Evolutionary conservation across 2,329 filamentous ascomycete genomes (phyloP).

Genomic region (Aspergillus felis): DNA sequence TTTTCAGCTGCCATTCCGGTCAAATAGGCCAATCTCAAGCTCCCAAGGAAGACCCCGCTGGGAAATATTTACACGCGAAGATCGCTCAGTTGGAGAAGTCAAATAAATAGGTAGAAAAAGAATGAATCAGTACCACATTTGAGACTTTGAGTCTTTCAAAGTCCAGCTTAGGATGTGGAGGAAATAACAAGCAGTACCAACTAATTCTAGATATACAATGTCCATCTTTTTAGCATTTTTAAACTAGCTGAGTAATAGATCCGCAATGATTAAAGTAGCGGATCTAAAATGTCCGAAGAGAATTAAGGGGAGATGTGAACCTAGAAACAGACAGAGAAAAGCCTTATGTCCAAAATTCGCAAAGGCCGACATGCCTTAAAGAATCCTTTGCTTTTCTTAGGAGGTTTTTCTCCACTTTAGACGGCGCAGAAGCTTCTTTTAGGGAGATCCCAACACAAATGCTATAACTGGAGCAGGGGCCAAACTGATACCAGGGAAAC

Average conservation of each 20-base stretch:
- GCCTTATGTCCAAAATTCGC: too few species aligned
- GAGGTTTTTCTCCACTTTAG: too few species aligned
- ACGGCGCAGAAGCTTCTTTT: too few species aligned
- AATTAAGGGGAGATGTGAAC: conserved; percentile 23
- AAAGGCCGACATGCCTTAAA: too few species aligned
- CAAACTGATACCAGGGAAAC: too few species aligned
- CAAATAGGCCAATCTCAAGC: not conserved
- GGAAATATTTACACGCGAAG: not conserved
- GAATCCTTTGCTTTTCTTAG: too few species aligned
- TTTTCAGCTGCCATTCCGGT: not conserved
- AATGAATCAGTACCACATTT: not conserved
- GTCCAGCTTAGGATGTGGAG: not conserved
- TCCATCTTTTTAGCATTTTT: not conserved
- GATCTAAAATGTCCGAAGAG: not conserved
- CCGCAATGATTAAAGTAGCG: not conserved
- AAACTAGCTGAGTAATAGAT: not conserved
- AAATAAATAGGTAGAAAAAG: not conserved
- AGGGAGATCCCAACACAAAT: too few species aligned
- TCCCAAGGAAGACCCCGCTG: not conserved
- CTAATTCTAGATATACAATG: not conserved
- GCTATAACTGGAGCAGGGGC: too few species aligned
- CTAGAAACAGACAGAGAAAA: too few species aligned
- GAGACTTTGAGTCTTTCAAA: not conserved
- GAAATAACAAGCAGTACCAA: not conserved
- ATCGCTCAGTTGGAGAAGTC: not conserved